A percentile compares a stretch with the other conserved stretches of the same genome.
phyloP scores from a whole-genome alignment of 106 monocot species.

The Narthecium ossifragum region DNA sequence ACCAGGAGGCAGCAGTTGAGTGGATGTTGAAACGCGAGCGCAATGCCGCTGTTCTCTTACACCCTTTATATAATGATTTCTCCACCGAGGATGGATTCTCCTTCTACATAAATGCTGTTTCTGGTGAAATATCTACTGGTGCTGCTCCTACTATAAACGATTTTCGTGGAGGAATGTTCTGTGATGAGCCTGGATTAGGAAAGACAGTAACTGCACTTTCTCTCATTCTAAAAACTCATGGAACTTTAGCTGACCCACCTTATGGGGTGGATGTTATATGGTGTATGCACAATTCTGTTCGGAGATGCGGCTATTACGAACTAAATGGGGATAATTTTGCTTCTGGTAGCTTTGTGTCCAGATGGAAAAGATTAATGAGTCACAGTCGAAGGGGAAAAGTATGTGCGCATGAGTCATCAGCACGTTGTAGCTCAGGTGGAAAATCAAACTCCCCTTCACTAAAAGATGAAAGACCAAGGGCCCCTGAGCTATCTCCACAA shows the following conservation, averaged over 20 bases:
- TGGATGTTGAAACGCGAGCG: slow-evolving; percentile 95
- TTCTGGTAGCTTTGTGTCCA: slow-evolving; percentile 21
- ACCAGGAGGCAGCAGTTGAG: slow-evolving; percentile 88
- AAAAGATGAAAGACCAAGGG: slow-evolving; percentile 13
- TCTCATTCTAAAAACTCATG: slow-evolving; percentile 88
- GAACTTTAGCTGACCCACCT: slow-evolving; percentile 73
- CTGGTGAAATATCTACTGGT: slow-evolving; percentile 63
- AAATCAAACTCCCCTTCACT: slow-evolving; percentile 7
- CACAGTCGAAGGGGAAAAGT: slow-evolving; percentile 24
- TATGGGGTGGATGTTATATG: slow-evolving; percentile 64
- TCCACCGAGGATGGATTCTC: slow-evolving; percentile 71
- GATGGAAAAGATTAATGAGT: slow-evolving; percentile 43
- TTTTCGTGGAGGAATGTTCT: slow-evolving; percentile 91
- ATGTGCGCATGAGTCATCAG: slow-evolving; percentile 10
- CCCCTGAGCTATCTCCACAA: slow-evolving; percentile 5
- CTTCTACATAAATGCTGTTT: slow-evolving; percentile 57
- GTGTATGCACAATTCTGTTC: slow-evolving; percentile 54
- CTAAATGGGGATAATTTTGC: slow-evolving; percentile 29
- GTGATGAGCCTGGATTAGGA: slow-evolving; percentile 97
- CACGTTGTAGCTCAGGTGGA: slow-evolving; percentile 6
- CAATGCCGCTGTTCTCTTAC: slow-evolving; percentile 30
- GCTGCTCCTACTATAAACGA: slow-evolving; percentile 56
- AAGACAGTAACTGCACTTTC: slow-evolving; percentile 93
- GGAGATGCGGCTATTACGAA: slow-evolving; percentile 85
- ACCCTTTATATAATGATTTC: slow-evolving; percentile 69